Conservation (phyloP, 192 early-diverging fungal species). For the Rhizophagus prolifer region DNA sequence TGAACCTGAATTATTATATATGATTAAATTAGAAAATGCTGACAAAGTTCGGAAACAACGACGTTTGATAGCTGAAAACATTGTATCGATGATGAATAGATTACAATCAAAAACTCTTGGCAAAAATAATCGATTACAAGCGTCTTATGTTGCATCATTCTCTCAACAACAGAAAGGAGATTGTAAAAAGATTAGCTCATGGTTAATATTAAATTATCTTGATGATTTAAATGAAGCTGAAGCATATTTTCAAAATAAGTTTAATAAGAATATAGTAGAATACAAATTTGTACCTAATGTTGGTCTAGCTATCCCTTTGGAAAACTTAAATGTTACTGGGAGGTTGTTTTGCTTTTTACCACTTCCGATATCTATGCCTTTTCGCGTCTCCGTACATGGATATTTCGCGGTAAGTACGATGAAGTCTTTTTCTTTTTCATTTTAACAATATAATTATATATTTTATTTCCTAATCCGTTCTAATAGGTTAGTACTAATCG, state of each 20-base stretch:
- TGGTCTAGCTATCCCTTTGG: slow-evolving; percentile 33
- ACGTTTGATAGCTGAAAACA: background rate
- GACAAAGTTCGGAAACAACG: slow-evolving; percentile 27
- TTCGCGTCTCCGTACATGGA: slow-evolving; percentile 42
- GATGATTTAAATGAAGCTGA: slow-evolving; percentile 25
- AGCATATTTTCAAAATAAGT: slow-evolving; percentile 8
- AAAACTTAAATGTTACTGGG: slow-evolving; percentile 10
- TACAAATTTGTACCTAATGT: slow-evolving; percentile 38
- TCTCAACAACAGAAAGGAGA: background rate
- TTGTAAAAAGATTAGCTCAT: background rate
- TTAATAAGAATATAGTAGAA: slow-evolving; percentile 1
- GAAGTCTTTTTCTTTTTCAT: background rate
- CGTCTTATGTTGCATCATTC: slow-evolving; percentile 5
- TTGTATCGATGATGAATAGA: slow-evolving; percentile 14
- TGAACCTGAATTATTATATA: slow-evolving; percentile 22
- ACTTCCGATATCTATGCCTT: slow-evolving; percentile 33
- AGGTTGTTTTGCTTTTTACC: slow-evolving; percentile 43
- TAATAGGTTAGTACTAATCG: slow-evolving; percentile 3
- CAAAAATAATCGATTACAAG: background rate
- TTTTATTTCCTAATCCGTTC: background rate
- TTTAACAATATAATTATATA: background rate
- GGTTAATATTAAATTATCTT: slow-evolving; percentile 32
- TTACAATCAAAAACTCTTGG: background rate
- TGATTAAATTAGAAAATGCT: slow-evolving; percentile 34
- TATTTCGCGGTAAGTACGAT: slow-evolving; percentile 34